Percentiles rank a stretch among this genome's conserved stretches.
Evolutionary conservation across 768 basidiomycete genomes (phyloP).

Genomic region (Macrolepiota albuminosa): DNA sequence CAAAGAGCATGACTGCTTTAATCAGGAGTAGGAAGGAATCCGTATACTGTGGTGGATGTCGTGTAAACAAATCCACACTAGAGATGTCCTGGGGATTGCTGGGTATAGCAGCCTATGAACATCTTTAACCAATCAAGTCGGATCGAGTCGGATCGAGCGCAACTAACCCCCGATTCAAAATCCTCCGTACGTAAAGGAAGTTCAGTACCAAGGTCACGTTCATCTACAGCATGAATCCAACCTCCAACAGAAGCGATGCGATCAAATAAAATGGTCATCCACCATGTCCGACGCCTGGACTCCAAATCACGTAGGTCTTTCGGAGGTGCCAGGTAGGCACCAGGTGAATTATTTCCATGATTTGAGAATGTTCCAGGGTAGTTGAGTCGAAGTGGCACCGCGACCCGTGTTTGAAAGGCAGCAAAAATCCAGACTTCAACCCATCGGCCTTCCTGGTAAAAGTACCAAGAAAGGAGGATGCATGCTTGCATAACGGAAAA

Average conservation of each 20-base stretch:
- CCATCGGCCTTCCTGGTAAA: constrained; percentile 86
- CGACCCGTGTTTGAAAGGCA: constrained; percentile 77
- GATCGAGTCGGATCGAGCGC: background rate
- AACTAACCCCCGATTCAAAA: constrained; percentile 67
- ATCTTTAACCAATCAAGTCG: background rate
- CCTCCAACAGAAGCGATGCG: constrained; percentile 78
- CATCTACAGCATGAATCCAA: constrained; percentile 83
- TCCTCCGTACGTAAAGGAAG: constrained; percentile 71
- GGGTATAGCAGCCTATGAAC: constrained; percentile 48
- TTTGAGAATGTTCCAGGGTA: constrained; percentile 81
- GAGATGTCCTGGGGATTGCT: constrained; percentile 75
- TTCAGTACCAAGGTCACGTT: constrained; percentile 81
- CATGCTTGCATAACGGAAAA: constrained; percentile 87
- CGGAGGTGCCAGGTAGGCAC: constrained; percentile 77
- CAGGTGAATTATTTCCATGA: constrained; percentile 62
- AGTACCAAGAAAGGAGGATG: constrained; percentile 84
- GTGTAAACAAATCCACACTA: constrained; percentile 58
- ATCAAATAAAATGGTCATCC: constrained; percentile 88
- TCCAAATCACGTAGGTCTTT: constrained; percentile 74
- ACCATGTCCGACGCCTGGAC: constrained; percentile 79
- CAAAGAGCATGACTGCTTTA: constrained; percentile 82
- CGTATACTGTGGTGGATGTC: constrained; percentile 72
- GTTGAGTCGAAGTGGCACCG: constrained; percentile 77
- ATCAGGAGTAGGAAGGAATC: constrained; percentile 80
- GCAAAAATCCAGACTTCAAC: constrained; percentile 92